These are phyloP conservation scores for Beta lomatogona DNA, from an alignment of 179 eudicot species.

Conservation along the genomic window DNA sequence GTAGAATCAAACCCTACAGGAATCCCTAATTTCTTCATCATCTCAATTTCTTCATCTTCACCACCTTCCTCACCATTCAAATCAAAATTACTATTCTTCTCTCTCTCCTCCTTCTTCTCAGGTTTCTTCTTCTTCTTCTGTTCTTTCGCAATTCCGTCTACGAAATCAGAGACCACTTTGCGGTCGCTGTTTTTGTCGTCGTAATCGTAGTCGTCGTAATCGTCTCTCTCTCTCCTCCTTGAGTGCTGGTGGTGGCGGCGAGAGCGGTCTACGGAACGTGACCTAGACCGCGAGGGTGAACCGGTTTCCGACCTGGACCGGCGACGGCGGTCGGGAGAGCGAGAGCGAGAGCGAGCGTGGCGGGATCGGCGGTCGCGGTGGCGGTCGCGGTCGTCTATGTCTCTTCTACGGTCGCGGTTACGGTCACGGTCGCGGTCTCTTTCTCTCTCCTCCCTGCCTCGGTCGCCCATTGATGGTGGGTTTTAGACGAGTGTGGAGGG, in stretches of 20 bases:
- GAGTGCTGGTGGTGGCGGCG: constrained; percentile 45
- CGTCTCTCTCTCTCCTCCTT: constrained; percentile 43
- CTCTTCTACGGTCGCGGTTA: constrained; percentile 41
- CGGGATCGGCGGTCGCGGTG: constrained; percentile 39
- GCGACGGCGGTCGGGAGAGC: constrained; percentile 48
- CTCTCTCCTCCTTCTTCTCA: constrained; percentile 23
- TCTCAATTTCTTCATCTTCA: constrained; percentile 62
- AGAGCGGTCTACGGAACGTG: constrained; percentile 45
- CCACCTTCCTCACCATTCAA: constrained; percentile 24
- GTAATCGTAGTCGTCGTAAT: constrained; percentile 30
- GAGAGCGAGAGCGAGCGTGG: constrained; percentile 51
- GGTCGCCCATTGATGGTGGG: constrained; percentile 21
- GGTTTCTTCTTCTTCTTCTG: constrained; percentile 37
- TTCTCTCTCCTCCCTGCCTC: constrained; percentile 15
- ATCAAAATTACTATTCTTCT: not conserved
- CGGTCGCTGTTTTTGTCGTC: constrained; percentile 32
- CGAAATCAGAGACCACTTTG: constrained; percentile 45
- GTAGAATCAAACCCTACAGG: constrained; percentile 79
- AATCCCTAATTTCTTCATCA: constrained; percentile 81
- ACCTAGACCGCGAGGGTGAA: constrained; percentile 38
- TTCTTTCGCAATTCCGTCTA: constrained; percentile 52
- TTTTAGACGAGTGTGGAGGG: not conserved
- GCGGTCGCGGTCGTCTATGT: constrained; percentile 43
- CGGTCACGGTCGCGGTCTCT: constrained; percentile 36
- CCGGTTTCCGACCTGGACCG: constrained; percentile 45